Percentiles rank a stretch among this genome's conserved stretches.
Evolutionary conservation across 345 rosid genomes (phyloP).

Genomic region (Lepidium sativum): DNA sequence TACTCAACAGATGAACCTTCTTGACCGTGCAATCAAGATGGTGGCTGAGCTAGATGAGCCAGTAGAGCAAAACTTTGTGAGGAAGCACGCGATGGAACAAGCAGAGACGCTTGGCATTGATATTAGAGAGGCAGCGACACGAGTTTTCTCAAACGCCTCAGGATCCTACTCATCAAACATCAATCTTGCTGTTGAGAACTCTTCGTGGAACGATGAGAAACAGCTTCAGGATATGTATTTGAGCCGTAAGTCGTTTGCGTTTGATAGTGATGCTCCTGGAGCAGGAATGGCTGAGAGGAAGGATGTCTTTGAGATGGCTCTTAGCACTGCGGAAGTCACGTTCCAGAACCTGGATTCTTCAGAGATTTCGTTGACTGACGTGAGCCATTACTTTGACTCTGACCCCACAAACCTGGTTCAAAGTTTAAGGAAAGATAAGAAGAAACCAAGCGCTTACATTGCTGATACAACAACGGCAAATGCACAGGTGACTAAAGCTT

Average conservation of each 20-base stretch:
- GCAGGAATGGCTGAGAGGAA: conserved; percentile 88
- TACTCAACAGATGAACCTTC: conserved; percentile 75
- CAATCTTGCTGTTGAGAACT: conserved; percentile 92
- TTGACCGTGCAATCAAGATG: conserved; percentile 95
- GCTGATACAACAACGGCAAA: conserved; percentile 97
- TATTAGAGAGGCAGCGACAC: conserved; percentile 86
- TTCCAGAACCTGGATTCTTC: conserved; percentile 98
- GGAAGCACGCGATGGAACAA: conserved; percentile 92
- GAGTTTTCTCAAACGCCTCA: conserved; percentile 93
- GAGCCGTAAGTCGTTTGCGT: conserved; percentile 96
- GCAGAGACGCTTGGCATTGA: conserved; percentile 72
- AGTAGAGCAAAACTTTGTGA: conserved; percentile 63
- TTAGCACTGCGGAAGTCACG: conserved; percentile 91
- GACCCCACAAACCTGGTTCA: conserved; percentile 96
- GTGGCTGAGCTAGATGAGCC: conserved; percentile 98
- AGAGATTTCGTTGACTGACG: conserved; percentile 92
- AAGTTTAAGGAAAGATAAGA: conserved; percentile 79
- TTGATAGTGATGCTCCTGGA: conserved; percentile 88
- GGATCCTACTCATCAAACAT: conserved; percentile 96
- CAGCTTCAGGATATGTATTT: conserved; percentile 99
- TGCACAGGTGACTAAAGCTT: conserved; percentile 63
- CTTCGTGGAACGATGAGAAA: conserved; percentile 99
- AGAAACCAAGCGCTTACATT: conserved; percentile 86
- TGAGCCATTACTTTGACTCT: conserved; percentile 94
- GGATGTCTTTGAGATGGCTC: conserved; percentile 90